phyloP scores from a whole-genome alignment of 306 rosid species.

The Trichosanthes truncata region DNA sequence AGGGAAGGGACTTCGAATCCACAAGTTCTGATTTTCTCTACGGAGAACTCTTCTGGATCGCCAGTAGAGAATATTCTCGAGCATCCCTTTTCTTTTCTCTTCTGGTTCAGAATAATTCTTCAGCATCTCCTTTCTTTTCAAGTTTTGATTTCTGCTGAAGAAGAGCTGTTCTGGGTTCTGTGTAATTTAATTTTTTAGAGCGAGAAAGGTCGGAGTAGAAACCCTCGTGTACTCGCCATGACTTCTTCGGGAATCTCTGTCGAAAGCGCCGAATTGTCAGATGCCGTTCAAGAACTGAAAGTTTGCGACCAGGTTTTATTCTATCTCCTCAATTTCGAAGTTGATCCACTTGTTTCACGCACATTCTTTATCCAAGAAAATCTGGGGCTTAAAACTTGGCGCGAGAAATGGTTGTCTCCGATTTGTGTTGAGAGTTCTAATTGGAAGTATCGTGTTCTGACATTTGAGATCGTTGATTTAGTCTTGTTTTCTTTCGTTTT shows the following conservation, averaged over 20 bases:
- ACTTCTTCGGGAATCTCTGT: conserved; percentile 23
- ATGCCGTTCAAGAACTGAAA: background rate
- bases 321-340: background rate
- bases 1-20: background rate
- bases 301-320: conserved; percentile 27
- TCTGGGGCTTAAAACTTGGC: background rate
- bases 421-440: background rate
- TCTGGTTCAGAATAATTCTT: conserved; percentile 23
- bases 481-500: background rate
- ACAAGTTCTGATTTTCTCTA: background rate
- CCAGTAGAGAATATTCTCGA: conserved; percentile 1
- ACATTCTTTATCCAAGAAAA: background rate
- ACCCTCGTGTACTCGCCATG: conserved; percentile 12
- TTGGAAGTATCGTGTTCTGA: background rate
- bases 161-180: background rate
- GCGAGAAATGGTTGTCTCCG: background rate
- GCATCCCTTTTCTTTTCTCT: conserved; percentile 2
- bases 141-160: background rate
- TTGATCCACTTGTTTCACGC: background rate
- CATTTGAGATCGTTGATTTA: background rate
- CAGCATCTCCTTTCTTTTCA: conserved; percentile 14
- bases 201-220: background rate
- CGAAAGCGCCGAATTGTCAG: conserved; percentile 14
- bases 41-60: background rate
- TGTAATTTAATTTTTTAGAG: background rate